Base-by-base conservation (phyloP, 2,329 filamentous ascomycete species). In the Helicocarpus griseus region DNA sequence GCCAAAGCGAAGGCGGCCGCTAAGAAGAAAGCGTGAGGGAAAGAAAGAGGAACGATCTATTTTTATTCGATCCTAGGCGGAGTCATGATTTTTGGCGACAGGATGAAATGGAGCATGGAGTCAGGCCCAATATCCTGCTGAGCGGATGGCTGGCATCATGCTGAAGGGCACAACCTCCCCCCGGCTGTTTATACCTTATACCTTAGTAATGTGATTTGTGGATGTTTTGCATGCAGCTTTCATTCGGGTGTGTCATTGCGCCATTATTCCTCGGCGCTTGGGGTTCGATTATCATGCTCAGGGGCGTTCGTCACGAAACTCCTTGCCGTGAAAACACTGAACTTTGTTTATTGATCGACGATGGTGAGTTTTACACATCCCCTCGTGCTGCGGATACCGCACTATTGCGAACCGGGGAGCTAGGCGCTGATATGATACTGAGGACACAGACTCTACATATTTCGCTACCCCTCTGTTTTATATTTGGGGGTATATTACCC, bases 1-100 rank as follows among this genome's bases (percentile, higher is more conserved):
- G 84, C 89, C 60, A 98, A 97, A 80, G 86, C 86, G 57, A 90
- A 89, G 73, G 85, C 86, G 52, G 85, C 86, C 19, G 89, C 88
- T 78, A 95, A 95, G 83, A 95, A 95, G 83, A 93, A 94, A 83
- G 82, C 84, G 54, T 88, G 77, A 75, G n/a, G 41, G 4, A n/a
- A n/a, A n/a, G n/a, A n/a, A n/a, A n/a, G n/a, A n/a, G n/a, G n/a
- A n/a, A n/a, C n/a, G n/a, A n/a, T n/a, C n/a, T n/a, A n/a, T n/a
- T n/a, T n/a, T n/a, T n/a, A n/a, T n/a, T n/a, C n/a, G n/a, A n/a
- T n/a, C n/a, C n/a, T n/a, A n/a, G n/a, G n/a, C n/a, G n/a, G n/a
- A n/a, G n/a, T n/a, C n/a, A n/a, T n/a, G n/a, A n/a, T n/a, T n/a
- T n/a, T n/a, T n/a, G n/a, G n/a, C n/a, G n/a, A n/a, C n/a, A n/a